Base-by-base conservation (phyloP, 345 rosid species). In the Eutrema heterophyllum region DNA sequence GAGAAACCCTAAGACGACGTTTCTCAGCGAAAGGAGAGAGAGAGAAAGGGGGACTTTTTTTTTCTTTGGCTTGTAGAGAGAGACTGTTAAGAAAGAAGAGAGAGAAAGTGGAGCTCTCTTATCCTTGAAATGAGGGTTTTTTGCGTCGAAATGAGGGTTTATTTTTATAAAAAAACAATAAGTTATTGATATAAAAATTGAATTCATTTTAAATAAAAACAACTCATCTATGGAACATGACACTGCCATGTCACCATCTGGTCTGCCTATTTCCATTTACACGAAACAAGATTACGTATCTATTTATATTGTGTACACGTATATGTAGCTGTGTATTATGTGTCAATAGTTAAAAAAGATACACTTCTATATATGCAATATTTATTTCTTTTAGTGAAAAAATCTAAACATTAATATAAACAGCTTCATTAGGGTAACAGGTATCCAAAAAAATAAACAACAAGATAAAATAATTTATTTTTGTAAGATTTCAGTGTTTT, bases 71-170 rank as follows among this genome's bases (percentile, higher is more conserved):
- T 83, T 82, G 71, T 68, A 77, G 67, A 79, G 85, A 69, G 82
- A 79, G 82, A 77, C 81, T 62, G 68, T 61, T 57, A 75, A 14
- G 53, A 11, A 39, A 29, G 62, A 68, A 48, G 30, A 67, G 81
- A 74, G 83, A 65, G 68, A 71, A 71, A 60, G 63, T 33, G 41
- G 61, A 72, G 79, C 44, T 76, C 63, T 76, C 80, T 70, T 81
- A 76, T 81, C 86, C 84, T 83, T 72, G 83, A 79, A 79, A 81
- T 78, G 65, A 81, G 89, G 86, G 71, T 81, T 77, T 75, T 77
- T 70, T 76, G 72, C 85, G 71, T 84, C 60, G 82, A 80, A 79
- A 79, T 75, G 51, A 80, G 90, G 80, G 75, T 75, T 75, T 78
- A 72, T 64, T 15, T 58, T 41, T 5, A 10, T 10, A 10, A 10